A percentile compares a stretch with the other conserved stretches of the same genome.
phyloP scores from a whole-genome alignment of 352 stramenopile genomes.

The Globisporangium viniferum region DNA sequence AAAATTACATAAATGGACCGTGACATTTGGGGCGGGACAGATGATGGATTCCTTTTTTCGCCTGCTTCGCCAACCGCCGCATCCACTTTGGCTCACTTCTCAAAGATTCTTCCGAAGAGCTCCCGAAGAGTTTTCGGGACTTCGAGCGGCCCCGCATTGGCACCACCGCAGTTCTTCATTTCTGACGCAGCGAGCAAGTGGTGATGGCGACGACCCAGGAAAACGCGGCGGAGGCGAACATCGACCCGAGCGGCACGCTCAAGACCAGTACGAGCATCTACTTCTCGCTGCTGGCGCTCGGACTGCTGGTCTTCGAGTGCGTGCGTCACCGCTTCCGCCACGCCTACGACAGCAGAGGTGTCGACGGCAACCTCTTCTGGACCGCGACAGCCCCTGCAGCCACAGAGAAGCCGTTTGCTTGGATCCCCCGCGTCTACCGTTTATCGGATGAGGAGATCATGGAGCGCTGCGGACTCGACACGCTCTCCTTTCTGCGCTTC shows the following conservation, averaged over 20 bases:
- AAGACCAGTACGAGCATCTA: slow-evolving; percentile 71
- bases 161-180: background rate
- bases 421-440: slow-evolving; percentile 39
- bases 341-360: slow-evolving; percentile 50
- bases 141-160: background rate
- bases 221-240: slow-evolving; percentile 42
- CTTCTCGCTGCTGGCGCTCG: slow-evolving; percentile 42
- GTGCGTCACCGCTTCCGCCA: slow-evolving; percentile 48
- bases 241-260: slow-evolving; percentile 69
- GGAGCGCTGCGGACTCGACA: slow-evolving; percentile 71
- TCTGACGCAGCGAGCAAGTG: background rate
- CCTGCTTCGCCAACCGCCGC: slow-evolving; percentile 1
- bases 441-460: slow-evolving; percentile 65
- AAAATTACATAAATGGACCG: no score
- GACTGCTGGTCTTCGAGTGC: slow-evolving; percentile 57
- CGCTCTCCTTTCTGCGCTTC: slow-evolving; percentile 68
- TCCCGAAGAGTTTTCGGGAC: background rate
- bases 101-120: background rate
- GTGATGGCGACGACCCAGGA: slow-evolving; percentile 41
- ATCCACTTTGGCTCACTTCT: background rate
- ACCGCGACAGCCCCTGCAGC: slow-evolving; percentile 10
- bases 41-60: slow-evolving; percentile 2
- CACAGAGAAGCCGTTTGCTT: slow-evolving; percentile 34
- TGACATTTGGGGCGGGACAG: no score
- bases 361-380: slow-evolving; percentile 31